Conservation (phyloP, 2,329 filamentous ascomycete genomes). For the Penicillium sp. region DNA sequence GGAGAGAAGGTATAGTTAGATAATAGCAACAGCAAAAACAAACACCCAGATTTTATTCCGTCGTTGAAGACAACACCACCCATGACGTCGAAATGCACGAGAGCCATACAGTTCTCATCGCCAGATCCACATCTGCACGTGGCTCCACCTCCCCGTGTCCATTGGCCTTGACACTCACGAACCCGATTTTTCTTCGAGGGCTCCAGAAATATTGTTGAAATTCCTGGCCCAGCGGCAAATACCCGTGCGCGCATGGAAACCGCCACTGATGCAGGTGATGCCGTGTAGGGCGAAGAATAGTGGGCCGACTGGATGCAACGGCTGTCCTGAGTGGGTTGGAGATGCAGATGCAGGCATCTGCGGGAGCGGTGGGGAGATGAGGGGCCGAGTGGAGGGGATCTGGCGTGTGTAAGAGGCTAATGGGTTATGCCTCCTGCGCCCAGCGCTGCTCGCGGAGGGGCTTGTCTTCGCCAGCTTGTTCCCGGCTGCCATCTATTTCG, state of each 20-base stretch:
- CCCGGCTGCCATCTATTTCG: constrained; percentile 60
- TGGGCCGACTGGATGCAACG: constrained; percentile 3
- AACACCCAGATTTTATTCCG: constrained; percentile 4
- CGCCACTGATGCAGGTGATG: constrained; percentile 4
- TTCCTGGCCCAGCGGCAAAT: constrained; percentile 13
- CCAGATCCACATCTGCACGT: constrained; percentile 1
- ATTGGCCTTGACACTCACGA: not conserved
- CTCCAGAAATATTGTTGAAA: not conserved
- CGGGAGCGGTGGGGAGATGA: not conserved
- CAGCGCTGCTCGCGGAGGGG: constrained; percentile 74
- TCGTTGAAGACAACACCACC: constrained; percentile 3
- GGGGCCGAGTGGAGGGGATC: not conserved
- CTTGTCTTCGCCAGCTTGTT: constrained; percentile 51
- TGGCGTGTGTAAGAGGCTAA: not conserved
- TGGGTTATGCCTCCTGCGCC: constrained; percentile 51
- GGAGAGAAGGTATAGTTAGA: not conserved
- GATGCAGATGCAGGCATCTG: constrained; percentile 3
- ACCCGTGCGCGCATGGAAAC: constrained; percentile 3
- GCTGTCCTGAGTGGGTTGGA: constrained; percentile 2
- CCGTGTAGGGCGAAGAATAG: not conserved
- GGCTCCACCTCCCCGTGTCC: not conserved
- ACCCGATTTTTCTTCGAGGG: too few relatives aligned
- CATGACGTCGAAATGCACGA: not conserved
- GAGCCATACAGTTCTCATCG: not conserved
- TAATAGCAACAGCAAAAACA: not conserved